These are phyloP conservation scores for Carex myosuroides DNA, from an alignment of 176 grass and related monocot genomes.

Conservation along the genomic window DNA sequence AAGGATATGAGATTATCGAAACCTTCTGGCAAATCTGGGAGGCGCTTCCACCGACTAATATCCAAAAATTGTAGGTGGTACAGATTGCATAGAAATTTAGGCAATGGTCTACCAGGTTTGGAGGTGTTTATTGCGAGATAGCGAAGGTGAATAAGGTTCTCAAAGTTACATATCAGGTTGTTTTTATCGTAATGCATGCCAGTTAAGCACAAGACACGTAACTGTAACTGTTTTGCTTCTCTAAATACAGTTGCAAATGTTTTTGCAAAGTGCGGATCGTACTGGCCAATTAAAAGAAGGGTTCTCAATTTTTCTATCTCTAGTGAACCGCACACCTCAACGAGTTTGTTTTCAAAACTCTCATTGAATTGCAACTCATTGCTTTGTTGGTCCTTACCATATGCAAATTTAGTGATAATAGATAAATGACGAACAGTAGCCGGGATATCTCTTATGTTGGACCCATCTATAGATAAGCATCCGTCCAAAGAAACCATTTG, in stretches of 20 bases:
- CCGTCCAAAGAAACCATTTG: not conserved
- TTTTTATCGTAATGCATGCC: slow-evolving; percentile 12
- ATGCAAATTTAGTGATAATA: slow-evolving; percentile 5
- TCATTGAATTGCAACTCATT: not conserved
- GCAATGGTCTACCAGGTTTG: not conserved
- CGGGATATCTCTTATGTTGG: not conserved
- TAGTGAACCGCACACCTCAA: not conserved
- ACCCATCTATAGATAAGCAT: not conserved
- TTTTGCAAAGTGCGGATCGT: not conserved
- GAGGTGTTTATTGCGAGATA: slow-evolving; percentile 7
- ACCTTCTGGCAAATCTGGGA: not conserved
- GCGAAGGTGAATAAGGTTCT: slow-evolving; percentile 15
- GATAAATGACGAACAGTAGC: slow-evolving; percentile 12
- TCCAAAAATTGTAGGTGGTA: slow-evolving; percentile 40
- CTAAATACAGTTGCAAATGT: not conserved
- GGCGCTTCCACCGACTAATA: not conserved
- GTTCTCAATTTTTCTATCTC: slow-evolving; percentile 23
- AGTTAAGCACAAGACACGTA: slow-evolving; percentile 19
- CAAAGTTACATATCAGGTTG: not conserved
- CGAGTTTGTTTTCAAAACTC: slow-evolving; percentile 11
- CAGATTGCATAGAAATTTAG: not conserved
- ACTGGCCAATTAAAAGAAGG: slow-evolving; percentile 17
- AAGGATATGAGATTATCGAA: slow-evolving; percentile 41
- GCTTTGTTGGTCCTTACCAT: not conserved
- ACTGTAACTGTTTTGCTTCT: not conserved